Conservation (phyloP, 176 grass and related monocot genomes). For the Oryza brachyantha region DNA sequence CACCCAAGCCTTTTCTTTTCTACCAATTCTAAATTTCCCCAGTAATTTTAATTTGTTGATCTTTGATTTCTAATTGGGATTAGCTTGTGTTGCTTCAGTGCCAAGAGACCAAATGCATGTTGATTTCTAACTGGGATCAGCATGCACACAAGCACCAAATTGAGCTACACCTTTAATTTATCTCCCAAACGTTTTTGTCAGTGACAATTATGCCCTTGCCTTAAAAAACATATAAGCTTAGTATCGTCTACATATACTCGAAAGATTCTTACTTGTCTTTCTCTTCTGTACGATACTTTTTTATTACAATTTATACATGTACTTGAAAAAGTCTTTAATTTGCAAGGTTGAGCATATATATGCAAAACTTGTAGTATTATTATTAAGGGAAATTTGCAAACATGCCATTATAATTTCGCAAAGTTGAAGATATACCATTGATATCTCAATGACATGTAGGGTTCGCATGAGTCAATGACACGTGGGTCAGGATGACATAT, state of each 20-base stretch:
- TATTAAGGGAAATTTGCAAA: too few species aligned
- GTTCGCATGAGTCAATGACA: too few species aligned
- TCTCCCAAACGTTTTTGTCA: neutral
- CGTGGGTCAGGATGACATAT: too few species aligned
- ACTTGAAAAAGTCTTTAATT: neutral
- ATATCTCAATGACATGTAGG: too few species aligned
- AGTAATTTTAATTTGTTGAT: neutral
- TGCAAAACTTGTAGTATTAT: neutral
- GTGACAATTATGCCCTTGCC: neutral
- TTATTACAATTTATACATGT: neutral
- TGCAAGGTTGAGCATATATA: neutral
- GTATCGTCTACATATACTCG: neutral
- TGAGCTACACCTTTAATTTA: slow-evolving; percentile 4
- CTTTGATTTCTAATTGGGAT: neutral
- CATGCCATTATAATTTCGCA: too few species aligned
- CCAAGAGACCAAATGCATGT: slow-evolving; percentile 36
- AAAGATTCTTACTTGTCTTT: neutral
- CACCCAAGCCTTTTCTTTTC: neutral
- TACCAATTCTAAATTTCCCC: neutral
- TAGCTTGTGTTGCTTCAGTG: neutral
- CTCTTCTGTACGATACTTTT: neutral
- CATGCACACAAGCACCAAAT: neutral
- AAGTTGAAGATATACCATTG: too few species aligned
- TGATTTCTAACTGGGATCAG: too few species aligned
- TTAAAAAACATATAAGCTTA: neutral